phyloP scores from a whole-genome alignment of 305 asterid species.

The Caryopteris hybrid region DNA sequence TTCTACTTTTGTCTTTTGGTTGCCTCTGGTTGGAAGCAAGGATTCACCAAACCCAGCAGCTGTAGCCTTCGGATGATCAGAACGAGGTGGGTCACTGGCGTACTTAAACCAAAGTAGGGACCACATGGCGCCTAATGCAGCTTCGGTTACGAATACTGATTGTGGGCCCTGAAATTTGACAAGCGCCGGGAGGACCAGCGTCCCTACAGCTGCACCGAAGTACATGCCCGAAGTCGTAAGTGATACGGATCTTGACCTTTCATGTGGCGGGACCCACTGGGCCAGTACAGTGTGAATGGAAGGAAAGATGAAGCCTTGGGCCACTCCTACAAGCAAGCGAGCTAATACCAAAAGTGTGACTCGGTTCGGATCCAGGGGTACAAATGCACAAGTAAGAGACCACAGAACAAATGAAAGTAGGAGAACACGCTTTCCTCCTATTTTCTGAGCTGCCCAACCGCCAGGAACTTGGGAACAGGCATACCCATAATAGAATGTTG shows the following conservation, averaged over 20 bases:
- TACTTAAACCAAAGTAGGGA: slow-evolving; percentile 76
- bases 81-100: slow-evolving; percentile 90
- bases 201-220: slow-evolving; percentile 89
- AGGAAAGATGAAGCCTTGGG: slow-evolving; percentile 96
- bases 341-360: slow-evolving; percentile 59
- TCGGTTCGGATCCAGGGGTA: slow-evolving; percentile 76
- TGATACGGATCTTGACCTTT: slow-evolving; percentile 89
- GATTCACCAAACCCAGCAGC: slow-evolving; percentile 92
- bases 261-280: slow-evolving; percentile 99
- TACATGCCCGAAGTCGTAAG: slow-evolving; percentile 96
- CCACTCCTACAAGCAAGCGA: slow-evolving; percentile 91
- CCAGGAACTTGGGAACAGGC: slow-evolving; percentile 98
- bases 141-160: slow-evolving; percentile 84
- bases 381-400: slow-evolving; percentile 87
- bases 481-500: slow-evolving; percentile 89
- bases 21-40: slow-evolving; percentile 53
- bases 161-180: slow-evolving; percentile 82
- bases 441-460: slow-evolving; percentile 95
- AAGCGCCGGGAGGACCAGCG: slow-evolving; percentile 79
- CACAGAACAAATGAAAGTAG: slow-evolving; percentile 76
- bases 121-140: slow-evolving; percentile 82
- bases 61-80: slow-evolving; percentile 88
- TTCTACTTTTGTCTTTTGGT: slow-evolving; percentile 39
- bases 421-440: slow-evolving; percentile 90
- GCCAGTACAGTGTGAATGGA: slow-evolving; percentile 96